These are phyloP conservation scores for Tolypocladium amazonense DNA, from an alignment of 2,329 filamentous ascomycete species.

Conservation along the genomic window DNA sequence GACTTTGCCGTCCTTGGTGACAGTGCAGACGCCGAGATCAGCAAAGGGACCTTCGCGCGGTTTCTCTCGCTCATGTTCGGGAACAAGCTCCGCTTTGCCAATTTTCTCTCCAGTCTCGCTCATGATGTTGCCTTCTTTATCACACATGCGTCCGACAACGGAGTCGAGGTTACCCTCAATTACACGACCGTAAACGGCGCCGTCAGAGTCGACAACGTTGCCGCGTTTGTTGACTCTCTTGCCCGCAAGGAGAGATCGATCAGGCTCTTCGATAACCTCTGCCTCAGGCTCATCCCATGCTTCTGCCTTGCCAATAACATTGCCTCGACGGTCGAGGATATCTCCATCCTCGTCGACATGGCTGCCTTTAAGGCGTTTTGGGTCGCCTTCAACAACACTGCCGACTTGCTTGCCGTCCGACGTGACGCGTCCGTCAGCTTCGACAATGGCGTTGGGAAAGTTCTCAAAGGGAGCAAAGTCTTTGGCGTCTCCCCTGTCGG, in stretches of 20 bases:
- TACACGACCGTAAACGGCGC: constrained; percentile 51
- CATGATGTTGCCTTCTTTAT: constrained; percentile 61
- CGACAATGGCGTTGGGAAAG: constrained; percentile 43
- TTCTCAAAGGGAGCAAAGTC: constrained; percentile 45
- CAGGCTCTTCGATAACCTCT: constrained; percentile 42
- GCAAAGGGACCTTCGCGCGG: constrained; percentile 58
- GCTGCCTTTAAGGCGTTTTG: constrained; percentile 53
- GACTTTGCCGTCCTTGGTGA: constrained; percentile 59
- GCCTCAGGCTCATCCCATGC: constrained; percentile 47
- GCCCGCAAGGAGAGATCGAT: constrained; percentile 54
- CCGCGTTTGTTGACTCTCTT: constrained; percentile 65
- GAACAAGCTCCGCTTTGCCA: constrained; percentile 56
- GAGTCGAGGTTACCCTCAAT: constrained; percentile 55
- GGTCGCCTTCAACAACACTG: constrained; percentile 52
- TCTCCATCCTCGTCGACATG: constrained; percentile 60
- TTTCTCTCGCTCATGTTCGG: constrained; percentile 54
- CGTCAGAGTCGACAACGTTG: constrained; percentile 44
- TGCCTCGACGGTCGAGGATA: constrained; percentile 56
- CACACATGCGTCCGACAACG: constrained; percentile 57
- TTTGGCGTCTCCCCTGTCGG: constrained; percentile 36
- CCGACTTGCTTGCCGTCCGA: constrained; percentile 46
- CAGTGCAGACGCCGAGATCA: constrained; percentile 52
- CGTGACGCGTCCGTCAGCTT: constrained; percentile 40
- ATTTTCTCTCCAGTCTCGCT: constrained; percentile 64
- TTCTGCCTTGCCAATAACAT: constrained; percentile 56